Base-by-base conservation (phyloP, 352 stramenopile genomes). In the Aphanomyces euteiches region DNA sequence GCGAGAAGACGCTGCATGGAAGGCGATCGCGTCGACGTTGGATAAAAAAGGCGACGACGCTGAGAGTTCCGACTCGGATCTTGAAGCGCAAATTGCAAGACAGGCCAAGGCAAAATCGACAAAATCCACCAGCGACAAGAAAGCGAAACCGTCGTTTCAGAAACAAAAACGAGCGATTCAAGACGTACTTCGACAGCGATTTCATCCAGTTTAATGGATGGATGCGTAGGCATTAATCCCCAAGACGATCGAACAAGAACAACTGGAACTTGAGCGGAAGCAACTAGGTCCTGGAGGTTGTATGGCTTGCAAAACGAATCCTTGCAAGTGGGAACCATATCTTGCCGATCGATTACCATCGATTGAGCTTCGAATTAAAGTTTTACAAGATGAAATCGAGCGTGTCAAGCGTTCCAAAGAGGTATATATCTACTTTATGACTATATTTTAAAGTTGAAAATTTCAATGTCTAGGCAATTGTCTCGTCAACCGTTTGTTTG, bases 121-220 rank as follows among this genome's bases (percentile, higher is more conserved):
- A 6, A 77, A 85, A 34, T 43, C 73, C 5, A 67, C 72, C 7
- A 77, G 72, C 8, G 74, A 82, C 36, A 86, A 88, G 28, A 61
- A 60, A 37, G 58, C 67, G 77, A 17, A 90, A 87, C 64, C 64
- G 68, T 85, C 79, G 13, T 63, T 91, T 39, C 81, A 90, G 60
- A 86, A 84, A 66, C 86, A 93, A 71, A 84, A 84, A 0, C 84
- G 84, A 0, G 80, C 88, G 48, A 92, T 93, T 64, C 86, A 89
- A 74, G 84, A 91, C 45, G 70, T 80, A 76, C 50, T 71, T 50
- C 37, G 13, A 21, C 7, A 45, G 7, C 39, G 47, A 17, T 47
- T 45, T 10, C 15, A 8, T n/a, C 4, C 28, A 43, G 28, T 43
- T 36, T 13, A n/a, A 48, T 60, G 43, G 7, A 56, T 60, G 19